Evolutionary conservation across 805 yeast species (phyloP).

Genomic region (Nakazawaea peltata): DNA sequence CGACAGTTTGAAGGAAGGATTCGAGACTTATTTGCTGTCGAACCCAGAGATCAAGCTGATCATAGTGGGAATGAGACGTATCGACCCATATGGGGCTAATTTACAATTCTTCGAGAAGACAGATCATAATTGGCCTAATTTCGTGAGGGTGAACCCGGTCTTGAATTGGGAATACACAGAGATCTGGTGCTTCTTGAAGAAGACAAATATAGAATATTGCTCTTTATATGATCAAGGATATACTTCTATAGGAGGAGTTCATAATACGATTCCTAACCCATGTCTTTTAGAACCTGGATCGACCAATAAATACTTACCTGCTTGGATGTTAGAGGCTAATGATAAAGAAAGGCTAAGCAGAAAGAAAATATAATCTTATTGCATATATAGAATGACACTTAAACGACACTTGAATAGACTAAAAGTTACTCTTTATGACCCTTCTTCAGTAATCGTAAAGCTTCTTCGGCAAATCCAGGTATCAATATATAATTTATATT

Average conservation of each 20-base stretch:
- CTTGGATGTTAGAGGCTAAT: constrained; percentile 52
- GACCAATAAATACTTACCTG: constrained; percentile 33
- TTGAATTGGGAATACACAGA: constrained; percentile 81
- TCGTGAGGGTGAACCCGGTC: constrained; percentile 79
- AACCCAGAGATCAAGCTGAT: constrained; percentile 59
- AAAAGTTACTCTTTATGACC: constrained; percentile 43
- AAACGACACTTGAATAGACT: no score
- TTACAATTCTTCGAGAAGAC: constrained; percentile 62
- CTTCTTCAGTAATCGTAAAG: constrained; percentile 59
- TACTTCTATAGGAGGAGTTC: constrained; percentile 81
- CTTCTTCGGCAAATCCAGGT: constrained; percentile 72
- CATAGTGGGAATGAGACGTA: constrained; percentile 78
- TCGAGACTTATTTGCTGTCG: constrained; percentile 46
- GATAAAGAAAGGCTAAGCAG: constrained; percentile 46
- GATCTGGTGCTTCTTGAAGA: constrained; percentile 75
- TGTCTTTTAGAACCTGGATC: constrained; percentile 23
- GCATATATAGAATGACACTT: no score
- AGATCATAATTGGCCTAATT: constrained; percentile 88
- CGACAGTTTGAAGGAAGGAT: constrained; percentile 57
- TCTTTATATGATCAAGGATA: constrained; percentile 73
- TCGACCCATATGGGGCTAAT: constrained; percentile 74
- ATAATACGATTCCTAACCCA: constrained; percentile 70
- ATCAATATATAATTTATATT: constrained; percentile 71
- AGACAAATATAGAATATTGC: constrained; percentile 60
- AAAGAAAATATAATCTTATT: constrained; percentile 3